Percentiles rank a stretch among this genome's conserved stretches.
These are phyloP conservation scores for Sporothrix sp. DNA, from an alignment of 2,329 filamentous ascomycete genomes.

Conservation along the genomic window DNA sequence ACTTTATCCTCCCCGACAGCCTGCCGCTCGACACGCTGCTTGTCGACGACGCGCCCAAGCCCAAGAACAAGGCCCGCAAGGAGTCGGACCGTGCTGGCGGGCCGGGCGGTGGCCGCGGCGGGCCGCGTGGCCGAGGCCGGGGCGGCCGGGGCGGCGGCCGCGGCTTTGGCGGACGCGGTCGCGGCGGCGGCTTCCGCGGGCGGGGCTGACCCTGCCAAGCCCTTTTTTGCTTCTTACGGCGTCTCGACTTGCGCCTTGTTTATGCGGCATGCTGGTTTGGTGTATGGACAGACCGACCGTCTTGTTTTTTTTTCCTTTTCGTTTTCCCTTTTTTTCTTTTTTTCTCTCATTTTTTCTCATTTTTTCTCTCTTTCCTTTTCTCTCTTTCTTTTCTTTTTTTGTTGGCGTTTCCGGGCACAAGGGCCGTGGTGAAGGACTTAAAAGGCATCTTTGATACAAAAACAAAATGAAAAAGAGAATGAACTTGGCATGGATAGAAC, in stretches of 20 bases:
- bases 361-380: background rate
- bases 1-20: conserved; percentile 92
- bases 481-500: too few relatives aligned
- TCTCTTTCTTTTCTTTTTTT: too few relatives aligned
- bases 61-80: conserved; percentile 99
- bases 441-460: too few relatives aligned
- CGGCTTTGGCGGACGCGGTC: conserved; percentile 12
- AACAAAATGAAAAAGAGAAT: too few relatives aligned
- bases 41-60: conserved; percentile 94
- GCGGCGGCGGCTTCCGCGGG: conserved; percentile 16
- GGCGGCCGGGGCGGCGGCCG: conserved; percentile 17
- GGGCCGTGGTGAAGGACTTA: too few relatives aligned
- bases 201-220: conserved; percentile 8
- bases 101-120: conserved; percentile 35
- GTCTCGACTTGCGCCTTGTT: background rate
- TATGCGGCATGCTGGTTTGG: conserved; percentile 3
- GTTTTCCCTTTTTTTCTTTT: background rate
- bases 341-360: background rate
- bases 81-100: conserved; percentile 57
- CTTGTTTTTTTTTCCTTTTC: background rate
- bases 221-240: background rate
- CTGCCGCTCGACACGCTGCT: conserved; percentile 90
- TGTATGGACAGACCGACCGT: background rate
- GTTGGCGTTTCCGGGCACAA: too few relatives aligned
- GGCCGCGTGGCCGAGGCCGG: conserved; percentile 25